Conservation (phyloP, 106 monocot genomes). For the Agapanthus africanus region DNA sequence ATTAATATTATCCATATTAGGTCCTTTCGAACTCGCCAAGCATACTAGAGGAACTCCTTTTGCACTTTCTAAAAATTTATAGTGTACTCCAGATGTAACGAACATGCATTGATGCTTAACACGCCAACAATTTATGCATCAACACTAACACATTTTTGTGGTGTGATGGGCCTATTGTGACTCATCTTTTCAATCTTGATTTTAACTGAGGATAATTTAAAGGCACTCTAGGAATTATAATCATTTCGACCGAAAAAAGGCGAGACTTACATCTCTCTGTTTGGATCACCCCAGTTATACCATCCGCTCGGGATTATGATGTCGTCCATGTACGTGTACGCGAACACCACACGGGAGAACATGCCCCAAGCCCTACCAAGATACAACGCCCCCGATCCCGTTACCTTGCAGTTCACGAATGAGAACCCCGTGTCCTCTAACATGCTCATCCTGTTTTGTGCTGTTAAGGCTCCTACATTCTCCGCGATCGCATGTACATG, state of each 20-base stretch:
- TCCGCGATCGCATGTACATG: constrained; percentile 83
- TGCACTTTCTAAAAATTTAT: no score
- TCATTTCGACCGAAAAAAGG: not conserved
- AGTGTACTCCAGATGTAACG: no score
- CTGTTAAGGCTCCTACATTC: constrained; percentile 74
- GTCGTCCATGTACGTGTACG: constrained; percentile 90
- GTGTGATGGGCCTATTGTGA: no score
- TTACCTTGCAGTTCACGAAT: constrained; percentile 87
- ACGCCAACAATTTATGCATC: no score
- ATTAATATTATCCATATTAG: no score
- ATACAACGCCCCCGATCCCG: constrained; percentile 81
- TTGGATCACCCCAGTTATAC: constrained; percentile 92
- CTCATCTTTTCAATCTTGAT: no score
- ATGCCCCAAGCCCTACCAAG: constrained; percentile 87
- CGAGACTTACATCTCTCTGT: constrained; percentile 65
- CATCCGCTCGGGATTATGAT: constrained; percentile 80
- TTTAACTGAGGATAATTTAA: no score
- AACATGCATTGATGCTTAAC: no score
- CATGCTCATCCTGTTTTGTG: constrained; percentile 80
- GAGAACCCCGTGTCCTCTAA: constrained; percentile 94
- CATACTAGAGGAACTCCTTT: no score
- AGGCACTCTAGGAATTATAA: no score
- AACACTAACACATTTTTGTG: no score
- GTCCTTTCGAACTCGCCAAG: no score
- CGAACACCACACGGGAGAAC: constrained; percentile 87